phyloP scores from a whole-genome alignment of 1,284 basidiomycete species.

The Rhizopogon parksii region DNA sequence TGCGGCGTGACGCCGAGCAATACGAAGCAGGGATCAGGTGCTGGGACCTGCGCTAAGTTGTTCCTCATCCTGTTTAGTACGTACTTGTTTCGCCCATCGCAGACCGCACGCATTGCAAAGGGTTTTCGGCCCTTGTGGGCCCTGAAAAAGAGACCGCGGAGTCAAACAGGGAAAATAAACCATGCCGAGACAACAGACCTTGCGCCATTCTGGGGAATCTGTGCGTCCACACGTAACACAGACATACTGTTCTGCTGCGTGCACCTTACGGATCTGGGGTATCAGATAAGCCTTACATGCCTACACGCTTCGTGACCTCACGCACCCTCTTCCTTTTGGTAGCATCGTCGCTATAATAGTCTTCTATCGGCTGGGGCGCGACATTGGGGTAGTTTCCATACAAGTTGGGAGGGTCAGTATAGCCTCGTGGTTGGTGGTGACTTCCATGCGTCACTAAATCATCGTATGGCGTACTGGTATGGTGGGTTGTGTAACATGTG shows the following conservation, averaged over 20 bases:
- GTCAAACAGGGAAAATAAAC: conserved; percentile 10
- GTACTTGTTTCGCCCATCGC: conserved; percentile 71
- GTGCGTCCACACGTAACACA: conserved; percentile 75
- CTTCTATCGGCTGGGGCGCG: conserved; percentile 19
- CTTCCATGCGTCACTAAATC: conserved; percentile 9
- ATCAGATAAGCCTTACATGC: background rate
- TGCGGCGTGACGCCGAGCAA: background rate
- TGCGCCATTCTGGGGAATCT: conserved; percentile 80
- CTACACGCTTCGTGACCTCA: background rate
- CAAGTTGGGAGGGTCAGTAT: conserved; percentile 16
- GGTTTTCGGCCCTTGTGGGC: conserved; percentile 78
- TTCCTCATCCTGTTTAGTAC: conserved; percentile 36
- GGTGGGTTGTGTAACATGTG: conserved; percentile 12
- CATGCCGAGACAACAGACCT: conserved; percentile 36
- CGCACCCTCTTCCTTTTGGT: conserved; percentile 36
- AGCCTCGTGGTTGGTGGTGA: conserved; percentile 5
- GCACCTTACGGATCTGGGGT: conserved; percentile 40
- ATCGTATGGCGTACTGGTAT: conserved; percentile 13
- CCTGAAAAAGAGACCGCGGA: conserved; percentile 35
- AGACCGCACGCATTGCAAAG: conserved; percentile 84
- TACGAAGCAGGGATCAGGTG: conserved; percentile 1
- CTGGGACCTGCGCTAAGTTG: conserved; percentile 15
- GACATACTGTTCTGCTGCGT: conserved; percentile 57
- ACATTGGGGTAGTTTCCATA: conserved; percentile 11
- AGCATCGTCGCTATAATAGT: conserved; percentile 22